Percentiles rank a stretch among this genome's conserved stretches.
phyloP scores from a whole-genome alignment of 768 basidiomycete genomes.

The Lactifluus piperatus region DNA sequence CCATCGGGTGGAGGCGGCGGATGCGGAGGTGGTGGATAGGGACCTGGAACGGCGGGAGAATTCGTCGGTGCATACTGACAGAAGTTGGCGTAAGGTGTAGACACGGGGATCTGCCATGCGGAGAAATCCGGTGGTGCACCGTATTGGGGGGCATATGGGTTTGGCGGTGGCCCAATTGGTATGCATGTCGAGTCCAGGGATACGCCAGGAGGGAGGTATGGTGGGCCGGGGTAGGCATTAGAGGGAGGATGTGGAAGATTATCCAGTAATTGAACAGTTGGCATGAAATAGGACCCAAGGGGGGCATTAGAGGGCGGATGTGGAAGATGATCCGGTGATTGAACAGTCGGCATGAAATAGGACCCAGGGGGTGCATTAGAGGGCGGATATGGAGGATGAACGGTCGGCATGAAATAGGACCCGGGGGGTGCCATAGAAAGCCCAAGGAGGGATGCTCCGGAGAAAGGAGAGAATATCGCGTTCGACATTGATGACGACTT shows the following conservation, averaged over 20 bases:
- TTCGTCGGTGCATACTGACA: slow-evolving; percentile 24
- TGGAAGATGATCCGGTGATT: too few relatives aligned
- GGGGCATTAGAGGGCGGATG: not conserved
- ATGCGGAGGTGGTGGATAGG: not conserved
- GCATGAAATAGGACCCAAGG: slow-evolving; percentile 2
- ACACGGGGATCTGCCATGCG: slow-evolving; percentile 2
- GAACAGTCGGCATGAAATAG: too few relatives aligned
- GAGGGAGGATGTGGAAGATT: too few relatives aligned
- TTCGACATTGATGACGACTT: slow-evolving; percentile 17
- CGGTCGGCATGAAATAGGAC: slow-evolving; percentile 29
- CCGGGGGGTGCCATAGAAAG: too few relatives aligned
- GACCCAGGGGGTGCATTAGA: too few relatives aligned
- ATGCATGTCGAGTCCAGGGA: slow-evolving; percentile 27
- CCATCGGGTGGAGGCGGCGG: not conserved
- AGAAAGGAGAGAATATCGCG: slow-evolving; percentile 14
- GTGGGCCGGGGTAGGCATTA: slow-evolving; percentile 15
- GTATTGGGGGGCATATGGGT: slow-evolving; percentile 15
- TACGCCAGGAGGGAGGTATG: slow-evolving; percentile 21
- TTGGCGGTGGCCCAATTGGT: slow-evolving; percentile 11
- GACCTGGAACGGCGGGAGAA: not conserved
- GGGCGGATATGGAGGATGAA: too few relatives aligned
- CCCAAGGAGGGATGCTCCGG: slow-evolving; percentile 20
- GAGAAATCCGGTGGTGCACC: not conserved
- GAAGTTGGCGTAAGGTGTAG: slow-evolving; percentile 4
- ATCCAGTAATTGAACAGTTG: too few relatives aligned